phyloP scores from a whole-genome alignment of 192 early-diverging fungal species.

The Thamnidium elegans region DNA sequence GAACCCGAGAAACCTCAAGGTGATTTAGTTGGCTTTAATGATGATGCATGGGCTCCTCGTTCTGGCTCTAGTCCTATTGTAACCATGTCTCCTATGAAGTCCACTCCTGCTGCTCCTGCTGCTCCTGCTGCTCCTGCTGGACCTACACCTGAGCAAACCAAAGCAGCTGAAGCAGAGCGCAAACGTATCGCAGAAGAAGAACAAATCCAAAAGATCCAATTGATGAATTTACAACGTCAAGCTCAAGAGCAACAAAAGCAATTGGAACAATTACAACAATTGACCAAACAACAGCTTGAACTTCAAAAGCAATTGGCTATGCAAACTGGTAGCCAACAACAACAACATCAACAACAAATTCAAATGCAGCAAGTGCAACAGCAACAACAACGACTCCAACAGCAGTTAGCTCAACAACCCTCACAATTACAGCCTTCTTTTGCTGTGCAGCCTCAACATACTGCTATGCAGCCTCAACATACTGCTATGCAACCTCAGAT shows the following conservation, averaged over 20 bases:
- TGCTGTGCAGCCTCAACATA: not conserved
- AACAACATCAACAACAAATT: constrained; percentile 14
- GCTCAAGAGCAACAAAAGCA: constrained; percentile 15
- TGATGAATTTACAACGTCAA: constrained; percentile 2
- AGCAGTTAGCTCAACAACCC: not conserved
- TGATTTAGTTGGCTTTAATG: constrained; percentile 44
- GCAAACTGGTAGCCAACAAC: constrained; percentile 13
- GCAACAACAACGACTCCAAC: constrained; percentile 16
- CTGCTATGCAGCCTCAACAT: not conserved
- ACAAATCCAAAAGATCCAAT: constrained; percentile 21
- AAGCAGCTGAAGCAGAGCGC: constrained; percentile 9
- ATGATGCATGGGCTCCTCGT: constrained; percentile 54
- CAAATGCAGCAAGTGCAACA: constrained; percentile 19
- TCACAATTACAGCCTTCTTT: not conserved
- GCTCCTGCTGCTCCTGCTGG: constrained; percentile 12
- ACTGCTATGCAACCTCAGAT: constrained; percentile 1
- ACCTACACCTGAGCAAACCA: not conserved
- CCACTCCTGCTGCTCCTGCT: constrained; percentile 5
- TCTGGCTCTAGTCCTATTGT: constrained; percentile 29
- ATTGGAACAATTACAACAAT: constrained; percentile 5
- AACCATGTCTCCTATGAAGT: not conserved
- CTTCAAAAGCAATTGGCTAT: constrained; percentile 16
- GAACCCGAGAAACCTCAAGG: constrained; percentile 24
- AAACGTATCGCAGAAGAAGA: constrained; percentile 7
- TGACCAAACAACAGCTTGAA: constrained; percentile 12